Base-by-base conservation (phyloP, 2,329 filamentous ascomycete genomes). In the Plenodomus lindquistii region DNA sequence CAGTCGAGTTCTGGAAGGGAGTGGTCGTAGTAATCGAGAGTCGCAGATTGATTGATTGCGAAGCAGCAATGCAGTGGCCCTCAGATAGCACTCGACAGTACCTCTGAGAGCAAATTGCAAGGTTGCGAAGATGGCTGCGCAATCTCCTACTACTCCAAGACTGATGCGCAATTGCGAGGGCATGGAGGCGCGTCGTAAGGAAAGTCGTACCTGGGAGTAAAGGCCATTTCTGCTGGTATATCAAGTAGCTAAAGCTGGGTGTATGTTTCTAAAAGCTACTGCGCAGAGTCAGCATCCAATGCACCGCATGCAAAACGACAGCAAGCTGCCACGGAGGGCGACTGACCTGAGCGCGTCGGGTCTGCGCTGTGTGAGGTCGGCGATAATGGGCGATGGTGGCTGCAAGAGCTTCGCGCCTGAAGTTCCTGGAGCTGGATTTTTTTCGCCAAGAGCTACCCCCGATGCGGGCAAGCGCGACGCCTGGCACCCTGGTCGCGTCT, bases 201-300 rank as follows among this genome's bases (percentile, higher is more conserved):
- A 37, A 35, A 53, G 37, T 46, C 62, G 51, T 65, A 65, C 62
- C 62, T 65, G 46, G 62, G 62, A 47, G 62, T 65, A 52, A 65
- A 65, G 46, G 62, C 59, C 62, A 65, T 65, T 63, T 58, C 55
- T 57, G 27, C 40, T 46, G 34, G 27, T 37, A 40, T 50, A 40
- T 50, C 41, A 41, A 37, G 19, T 40, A 48, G 20, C 31, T 46
- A 24, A 20, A 42, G 44, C 17, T 40, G 40, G 20, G 24, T 46
- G 38, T 49, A 38, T n/a, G 13, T 37, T 57, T n/a, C 51, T 40
- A 47, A 52, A 57, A 56, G 50, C 50, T 56, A 41, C 44, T 48
- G 46, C 24, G 39, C 40, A 24, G 29, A 10, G 37, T 57, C 20
- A 57, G 46, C 42, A 18, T 44, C 15, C 6, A 38, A 31, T 31